Evolutionary conservation across 1,284 basidiomycete genomes (phyloP).

Genomic region (Dichomitus squalens): DNA sequence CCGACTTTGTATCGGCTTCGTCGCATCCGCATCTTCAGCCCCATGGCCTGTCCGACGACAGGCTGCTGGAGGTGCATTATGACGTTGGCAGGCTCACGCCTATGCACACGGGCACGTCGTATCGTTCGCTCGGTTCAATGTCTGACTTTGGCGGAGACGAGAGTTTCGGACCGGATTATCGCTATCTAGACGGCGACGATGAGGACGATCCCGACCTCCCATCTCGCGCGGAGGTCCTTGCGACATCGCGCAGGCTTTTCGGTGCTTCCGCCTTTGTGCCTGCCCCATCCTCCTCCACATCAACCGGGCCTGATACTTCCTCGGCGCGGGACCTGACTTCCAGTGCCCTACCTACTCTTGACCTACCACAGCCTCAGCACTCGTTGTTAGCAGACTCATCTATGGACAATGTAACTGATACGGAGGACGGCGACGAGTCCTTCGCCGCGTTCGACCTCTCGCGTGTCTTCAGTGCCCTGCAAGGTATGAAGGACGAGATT

Average conservation of each 20-base stretch:
- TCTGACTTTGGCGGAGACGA: conserved; percentile 44
- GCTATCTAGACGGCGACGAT: conserved; percentile 26
- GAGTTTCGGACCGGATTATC: conserved; percentile 14
- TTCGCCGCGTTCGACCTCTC: conserved; percentile 60
- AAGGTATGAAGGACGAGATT: conserved; percentile 75
- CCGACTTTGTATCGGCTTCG: conserved; percentile 60
- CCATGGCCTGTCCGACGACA: conserved; percentile 12
- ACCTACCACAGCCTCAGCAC: neutral
- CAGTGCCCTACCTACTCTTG: neutral
- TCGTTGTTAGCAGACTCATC: conserved; percentile 5
- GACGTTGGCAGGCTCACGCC: conserved; percentile 28
- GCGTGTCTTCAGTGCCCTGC: conserved; percentile 60
- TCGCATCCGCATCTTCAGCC: conserved; percentile 21
- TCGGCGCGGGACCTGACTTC: neutral
- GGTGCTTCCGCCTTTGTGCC: conserved; percentile 34
- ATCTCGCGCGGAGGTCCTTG: conserved; percentile 51
- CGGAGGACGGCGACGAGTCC: conserved; percentile 31
- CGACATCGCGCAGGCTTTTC: conserved; percentile 58
- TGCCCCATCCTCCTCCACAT: neutral
- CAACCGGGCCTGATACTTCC: neutral
- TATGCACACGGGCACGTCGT: conserved; percentile 41
- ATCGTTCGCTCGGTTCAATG: conserved; percentile 51
- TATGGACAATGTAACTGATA: conserved; percentile 22
- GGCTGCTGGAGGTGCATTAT: conserved; percentile 22
- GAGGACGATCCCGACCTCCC: conserved; percentile 46